Base-by-base conservation (phyloP, 2,329 filamentous ascomycete genomes). In the Alternaria ventricosa region DNA sequence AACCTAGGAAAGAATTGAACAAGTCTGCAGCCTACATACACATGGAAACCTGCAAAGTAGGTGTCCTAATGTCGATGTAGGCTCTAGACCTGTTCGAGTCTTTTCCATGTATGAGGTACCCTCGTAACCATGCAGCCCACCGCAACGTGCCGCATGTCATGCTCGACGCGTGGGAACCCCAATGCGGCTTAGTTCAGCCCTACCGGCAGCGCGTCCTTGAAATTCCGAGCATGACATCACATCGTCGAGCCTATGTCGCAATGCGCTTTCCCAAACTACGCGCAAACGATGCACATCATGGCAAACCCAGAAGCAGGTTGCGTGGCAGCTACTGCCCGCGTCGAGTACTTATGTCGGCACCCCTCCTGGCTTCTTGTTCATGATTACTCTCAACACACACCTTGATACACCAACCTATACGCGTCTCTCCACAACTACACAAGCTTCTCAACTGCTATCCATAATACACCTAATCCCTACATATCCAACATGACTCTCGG, bases 401-500 rank as follows among this genome's bases (percentile, higher is more conserved):
- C 55, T 30, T 47, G 18, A 27, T 46, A 59, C 28, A 22, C 33
- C 54, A 61, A 59, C 54, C 46, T 62, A 7, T 27, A 25, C 23
- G 63, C 58, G 28, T 54, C 36, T 44, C 54, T 22, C 28, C 54
- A 36, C 44, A 50, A 27, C 53, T 56, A 61, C 53, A 25, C 36
- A 41, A 27, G 9, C 36, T 18, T 8, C 10, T 45, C 45, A n/a
- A 33, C 43, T 25, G 41, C 20, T 54, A 43, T 23, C 41, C n/a
- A 15, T 55, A 33, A 36, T 57, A 63, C 36, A 6, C 30, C 15
- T 43, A 41, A 47, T 54, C 50, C 25, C 9, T 11, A 50, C n/a
- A 23, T 15, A 33, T 7, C 11, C 44, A 68, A 60, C 5, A 79
- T 78, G 73, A 64, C 73, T 63, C 58, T 77, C 20, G 76, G 77